phyloP scores from a whole-genome alignment of 495 filamentous ascomycete species.

The Hyphodiscus hymeniophilus region DNA sequence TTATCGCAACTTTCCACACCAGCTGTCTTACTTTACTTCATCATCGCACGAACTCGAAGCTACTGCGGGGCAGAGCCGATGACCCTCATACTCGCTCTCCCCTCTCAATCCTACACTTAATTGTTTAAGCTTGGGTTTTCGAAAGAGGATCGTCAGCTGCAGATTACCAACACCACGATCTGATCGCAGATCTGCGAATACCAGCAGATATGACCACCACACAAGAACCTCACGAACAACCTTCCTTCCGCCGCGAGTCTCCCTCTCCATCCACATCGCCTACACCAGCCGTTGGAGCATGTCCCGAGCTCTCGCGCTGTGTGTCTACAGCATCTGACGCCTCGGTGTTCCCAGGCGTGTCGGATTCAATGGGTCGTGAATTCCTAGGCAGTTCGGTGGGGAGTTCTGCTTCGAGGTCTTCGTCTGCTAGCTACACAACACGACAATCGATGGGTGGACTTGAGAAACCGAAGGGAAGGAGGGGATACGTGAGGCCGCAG shows the following conservation, averaged over 20 bases:
- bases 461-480: constrained; percentile 40
- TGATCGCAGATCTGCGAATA: constrained; percentile 4
- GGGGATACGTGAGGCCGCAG: constrained; percentile 87
- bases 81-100: not conserved
- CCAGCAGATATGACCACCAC: constrained; percentile 10
- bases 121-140: not conserved
- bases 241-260: constrained; percentile 30
- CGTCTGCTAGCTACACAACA: constrained; percentile 44
- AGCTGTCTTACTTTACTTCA: not conserved
- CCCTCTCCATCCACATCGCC: constrained; percentile 62
- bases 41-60: constrained; percentile 1
- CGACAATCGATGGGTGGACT: constrained; percentile 39
- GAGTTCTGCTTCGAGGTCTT: constrained; percentile 19
- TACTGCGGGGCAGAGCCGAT: constrained; percentile 15
- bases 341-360: constrained; percentile 53
- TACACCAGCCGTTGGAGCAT: constrained; percentile 54
- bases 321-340: constrained; percentile 69
- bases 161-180: not conserved
- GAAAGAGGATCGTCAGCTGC: not conserved
- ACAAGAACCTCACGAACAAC: constrained; percentile 14
- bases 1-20: constrained; percentile 16
- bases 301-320: constrained; percentile 59
- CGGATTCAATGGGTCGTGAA: constrained; percentile 40
- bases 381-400: constrained; percentile 24
- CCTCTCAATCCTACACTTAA: not conserved